Conservation (phyloP, 2,329 filamentous ascomycete species). For the Apiospora sp. region DNA sequence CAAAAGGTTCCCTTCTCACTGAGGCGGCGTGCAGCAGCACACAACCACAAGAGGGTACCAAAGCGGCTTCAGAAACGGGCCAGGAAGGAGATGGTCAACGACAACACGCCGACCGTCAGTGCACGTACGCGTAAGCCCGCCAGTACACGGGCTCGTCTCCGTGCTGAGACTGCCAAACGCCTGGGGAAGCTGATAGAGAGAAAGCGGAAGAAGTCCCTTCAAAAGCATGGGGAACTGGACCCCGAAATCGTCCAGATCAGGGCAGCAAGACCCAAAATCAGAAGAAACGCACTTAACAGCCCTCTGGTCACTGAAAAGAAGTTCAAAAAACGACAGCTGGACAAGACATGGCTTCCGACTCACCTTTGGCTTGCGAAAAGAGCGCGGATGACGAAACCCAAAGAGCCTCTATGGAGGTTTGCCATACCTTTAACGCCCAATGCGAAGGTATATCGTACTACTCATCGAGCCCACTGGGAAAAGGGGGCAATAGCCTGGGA, state of each 20-base stretch:
- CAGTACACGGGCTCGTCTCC: constrained; percentile 65
- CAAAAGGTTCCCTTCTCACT: constrained; percentile 88
- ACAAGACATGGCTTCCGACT: constrained; percentile 94
- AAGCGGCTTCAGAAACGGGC: constrained; percentile 76
- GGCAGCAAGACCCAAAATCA: constrained; percentile 69
- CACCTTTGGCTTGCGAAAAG: constrained; percentile 94
- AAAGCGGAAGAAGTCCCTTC: constrained; percentile 50
- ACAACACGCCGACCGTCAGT: constrained; percentile 87
- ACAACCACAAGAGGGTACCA: constrained; percentile 92
- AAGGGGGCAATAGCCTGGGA: constrained; percentile 90
- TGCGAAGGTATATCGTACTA: constrained; percentile 87
- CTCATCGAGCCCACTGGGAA: constrained; percentile 79
- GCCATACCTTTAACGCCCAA: constrained; percentile 85
- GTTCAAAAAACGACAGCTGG: constrained; percentile 83
- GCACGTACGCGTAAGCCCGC: constrained; percentile 67
- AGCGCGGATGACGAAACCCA: constrained; percentile 84
- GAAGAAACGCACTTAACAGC: constrained; percentile 73
- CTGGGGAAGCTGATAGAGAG: constrained; percentile 69
- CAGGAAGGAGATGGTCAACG: constrained; percentile 78
- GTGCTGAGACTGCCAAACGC: constrained; percentile 79
- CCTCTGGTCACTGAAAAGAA: constrained; percentile 64
- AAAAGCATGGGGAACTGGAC: constrained; percentile 44
- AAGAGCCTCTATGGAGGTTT: constrained; percentile 87
- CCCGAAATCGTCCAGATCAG: constrained; percentile 48
- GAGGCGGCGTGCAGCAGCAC: constrained; percentile 88